Evolutionary conservation across 371 early-diverging fungal genomes (phyloP), one percentile per base, ranked within the genome.

Genomic region (Zancudomyces culisetae): DNA sequence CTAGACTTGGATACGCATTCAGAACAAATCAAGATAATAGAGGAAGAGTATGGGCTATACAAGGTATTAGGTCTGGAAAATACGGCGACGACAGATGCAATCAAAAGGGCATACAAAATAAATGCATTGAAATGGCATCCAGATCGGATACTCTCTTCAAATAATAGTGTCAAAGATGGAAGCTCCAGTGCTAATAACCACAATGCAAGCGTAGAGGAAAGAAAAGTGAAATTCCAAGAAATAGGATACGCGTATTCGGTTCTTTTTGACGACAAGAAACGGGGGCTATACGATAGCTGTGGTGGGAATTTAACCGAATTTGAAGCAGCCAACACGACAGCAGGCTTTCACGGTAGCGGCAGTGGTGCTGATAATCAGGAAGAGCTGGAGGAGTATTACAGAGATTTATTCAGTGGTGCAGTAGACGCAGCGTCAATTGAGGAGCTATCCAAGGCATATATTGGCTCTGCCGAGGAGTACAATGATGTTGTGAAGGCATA

Each of bases 191-290:
- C 42, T 12, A 20, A 4, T 22, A 53, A 77, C 61, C 57, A 69
- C 26, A 79, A 81, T 22, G 56, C 69, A 19, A 85, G 81, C 47
- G 73, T 77, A 45, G 72, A 77, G 47, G 70, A 81, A 59, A 84
- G 82, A 58, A 81, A 80, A 13, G 72, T 76, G 23, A 59, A 75
- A 52, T 95, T 94, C 64, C 90, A 92, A 57, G 65, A 73, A 18
- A 57, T 97, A 2, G 79, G 84, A 1, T 69, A 76, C 35, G 91
- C 88, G 0, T 98, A 97, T 68, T 60, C 80, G 3, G 72, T 95
- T 0, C 73, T 98, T 21, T 76, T 77, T 20, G 89, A 94, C 62
- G 62, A 77, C 0, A 66, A 70, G 27, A 77, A 85, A 47, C 74
- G 87, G 55, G 58, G 69, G 10, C 60, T 70, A 10, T 97, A 97